Evolutionary conservation across 352 stramenopile genomes (phyloP).

Genomic region (Phytopythium sindhum): DNA sequence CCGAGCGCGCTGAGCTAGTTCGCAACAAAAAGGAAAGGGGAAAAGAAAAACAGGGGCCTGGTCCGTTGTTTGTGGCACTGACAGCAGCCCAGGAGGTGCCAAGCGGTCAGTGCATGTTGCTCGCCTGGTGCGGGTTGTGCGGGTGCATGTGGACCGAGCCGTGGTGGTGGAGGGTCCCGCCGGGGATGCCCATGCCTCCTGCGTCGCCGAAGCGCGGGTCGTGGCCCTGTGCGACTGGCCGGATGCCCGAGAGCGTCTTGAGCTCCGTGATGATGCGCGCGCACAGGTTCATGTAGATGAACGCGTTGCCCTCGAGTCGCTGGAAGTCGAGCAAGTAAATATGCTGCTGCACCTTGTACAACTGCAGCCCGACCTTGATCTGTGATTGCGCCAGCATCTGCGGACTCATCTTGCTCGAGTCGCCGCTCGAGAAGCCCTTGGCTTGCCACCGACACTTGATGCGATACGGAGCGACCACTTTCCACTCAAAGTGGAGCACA

Average conservation of each 20-base stretch:
- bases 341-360: slow-evolving; percentile 98
- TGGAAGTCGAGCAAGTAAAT: slow-evolving; percentile 99
- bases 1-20: background rate
- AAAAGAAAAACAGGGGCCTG: background rate
- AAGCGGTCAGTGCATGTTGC: background rate
- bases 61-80: background rate
- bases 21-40: background rate
- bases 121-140: slow-evolving; percentile 24
- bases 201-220: slow-evolving; percentile 51
- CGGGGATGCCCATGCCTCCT: slow-evolving; percentile 28
- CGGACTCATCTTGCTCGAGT: slow-evolving; percentile 15
- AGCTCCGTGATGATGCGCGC: slow-evolving; percentile 99
- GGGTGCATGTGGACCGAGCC: slow-evolving; percentile 52
- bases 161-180: slow-evolving; percentile 24
- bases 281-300: slow-evolving; percentile 99
- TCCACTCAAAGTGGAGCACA: slow-evolving; percentile 97
- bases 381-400: slow-evolving; percentile 34
- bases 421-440: slow-evolving; percentile 19
- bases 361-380: slow-evolving; percentile 95
- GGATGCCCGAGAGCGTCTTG: slow-evolving; percentile 92
- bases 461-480: slow-evolving; percentile 94
- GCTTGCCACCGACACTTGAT: slow-evolving; percentile 97
- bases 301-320: slow-evolving; percentile 93
- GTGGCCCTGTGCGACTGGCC: slow-evolving; percentile 44
- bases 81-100: background rate